Conservation (phyloP, 2,329 filamentous ascomycete species). For the Eutypa lata region DNA sequence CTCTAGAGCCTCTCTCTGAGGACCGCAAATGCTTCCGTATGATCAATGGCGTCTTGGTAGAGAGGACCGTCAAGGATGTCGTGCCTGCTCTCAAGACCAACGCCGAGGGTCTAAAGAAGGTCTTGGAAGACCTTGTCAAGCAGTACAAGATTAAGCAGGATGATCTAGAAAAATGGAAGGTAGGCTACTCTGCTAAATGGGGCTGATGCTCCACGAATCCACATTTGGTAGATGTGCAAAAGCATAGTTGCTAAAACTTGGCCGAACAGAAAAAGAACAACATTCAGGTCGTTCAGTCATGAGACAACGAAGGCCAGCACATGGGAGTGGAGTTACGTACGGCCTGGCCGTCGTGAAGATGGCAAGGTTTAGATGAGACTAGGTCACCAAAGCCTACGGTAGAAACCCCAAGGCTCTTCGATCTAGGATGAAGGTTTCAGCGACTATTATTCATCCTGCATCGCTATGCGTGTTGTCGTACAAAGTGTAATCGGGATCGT, state of each 20-base stretch:
- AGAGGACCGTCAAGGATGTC: slow-evolving; percentile 90
- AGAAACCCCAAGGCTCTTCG: slow-evolving; percentile 7
- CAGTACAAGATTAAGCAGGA: slow-evolving; percentile 94
- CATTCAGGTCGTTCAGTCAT: slow-evolving; percentile 80
- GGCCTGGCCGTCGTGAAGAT: slow-evolving; percentile 2
- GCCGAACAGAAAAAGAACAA: slow-evolving; percentile 78
- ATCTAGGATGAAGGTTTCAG: slow-evolving; percentile 8
- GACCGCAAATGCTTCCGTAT: slow-evolving; percentile 98
- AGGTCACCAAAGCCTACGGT: slow-evolving; percentile 6
- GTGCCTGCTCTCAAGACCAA: slow-evolving; percentile 90
- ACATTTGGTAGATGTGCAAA: slow-evolving; percentile 4
- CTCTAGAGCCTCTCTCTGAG: slow-evolving; percentile 73
- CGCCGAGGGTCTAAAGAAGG: slow-evolving; percentile 88
- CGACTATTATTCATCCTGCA: slow-evolving; percentile 5
- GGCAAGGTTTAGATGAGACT: neutral
- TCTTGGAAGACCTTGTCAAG: slow-evolving; percentile 90
- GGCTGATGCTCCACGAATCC: slow-evolving; percentile 9
- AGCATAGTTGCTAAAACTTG: slow-evolving; percentile 14
- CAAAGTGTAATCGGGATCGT: slow-evolving; percentile 20
- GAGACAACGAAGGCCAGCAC: slow-evolving; percentile 23
- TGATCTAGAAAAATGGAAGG: slow-evolving; percentile 98
- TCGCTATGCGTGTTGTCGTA: slow-evolving; percentile 8
- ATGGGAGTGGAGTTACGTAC: slow-evolving; percentile 8
- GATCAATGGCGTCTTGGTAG: slow-evolving; percentile 94
- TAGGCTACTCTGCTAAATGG: slow-evolving; percentile 33